Conservation (phyloP, 148 eudicot genomes). For the Gaultheria prostrata region DNA sequence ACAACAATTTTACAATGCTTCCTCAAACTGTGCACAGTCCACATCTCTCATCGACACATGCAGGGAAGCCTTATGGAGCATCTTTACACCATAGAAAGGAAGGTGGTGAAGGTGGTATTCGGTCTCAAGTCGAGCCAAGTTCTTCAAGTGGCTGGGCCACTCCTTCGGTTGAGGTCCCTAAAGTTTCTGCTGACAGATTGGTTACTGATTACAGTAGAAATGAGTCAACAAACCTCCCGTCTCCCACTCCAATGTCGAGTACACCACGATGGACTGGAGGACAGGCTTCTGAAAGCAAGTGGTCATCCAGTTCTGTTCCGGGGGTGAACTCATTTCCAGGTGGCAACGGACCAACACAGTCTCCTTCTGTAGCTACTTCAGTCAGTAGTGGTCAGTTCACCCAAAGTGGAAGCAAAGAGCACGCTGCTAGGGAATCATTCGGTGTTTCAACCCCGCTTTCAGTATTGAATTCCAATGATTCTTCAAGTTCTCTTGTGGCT, state of each 20-base stretch:
- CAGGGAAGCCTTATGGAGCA: conserved; percentile 22
- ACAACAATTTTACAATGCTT: conserved; percentile 4
- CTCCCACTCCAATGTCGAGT: conserved; percentile 65
- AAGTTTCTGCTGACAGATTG: conserved; percentile 30
- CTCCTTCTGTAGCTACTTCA: conserved; percentile 44
- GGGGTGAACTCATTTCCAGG: conserved; percentile 27
- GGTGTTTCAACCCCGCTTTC: conserved; percentile 24
- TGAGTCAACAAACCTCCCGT: conserved; percentile 56
- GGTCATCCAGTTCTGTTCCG: conserved; percentile 24
- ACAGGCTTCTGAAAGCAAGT: conserved; percentile 27
- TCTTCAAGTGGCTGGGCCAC: conserved; percentile 23
- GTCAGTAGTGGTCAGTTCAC: conserved; percentile 13
- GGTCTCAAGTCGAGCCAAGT: conserved; percentile 2
- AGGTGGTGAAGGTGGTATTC: conserved; percentile 17
- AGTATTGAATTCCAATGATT: conserved; percentile 18
- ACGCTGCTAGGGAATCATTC: conserved; percentile 23
- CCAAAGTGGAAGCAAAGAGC: conserved; percentile 36
- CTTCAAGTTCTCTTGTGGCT: conserved; percentile 18
- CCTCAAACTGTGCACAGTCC: conserved; percentile 19
- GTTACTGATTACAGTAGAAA: conserved; percentile 29
- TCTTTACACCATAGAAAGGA: conserved; percentile 19
- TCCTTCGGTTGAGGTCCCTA: conserved; percentile 37
- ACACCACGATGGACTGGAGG: conserved; percentile 35
- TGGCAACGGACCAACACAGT: conserved; percentile 37
- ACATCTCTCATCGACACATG: conserved; percentile 19